These are phyloP conservation scores for Hymenoscyphus occultus DNA, from an alignment of 2,329 filamentous ascomycete genomes.

Conservation along the genomic window DNA sequence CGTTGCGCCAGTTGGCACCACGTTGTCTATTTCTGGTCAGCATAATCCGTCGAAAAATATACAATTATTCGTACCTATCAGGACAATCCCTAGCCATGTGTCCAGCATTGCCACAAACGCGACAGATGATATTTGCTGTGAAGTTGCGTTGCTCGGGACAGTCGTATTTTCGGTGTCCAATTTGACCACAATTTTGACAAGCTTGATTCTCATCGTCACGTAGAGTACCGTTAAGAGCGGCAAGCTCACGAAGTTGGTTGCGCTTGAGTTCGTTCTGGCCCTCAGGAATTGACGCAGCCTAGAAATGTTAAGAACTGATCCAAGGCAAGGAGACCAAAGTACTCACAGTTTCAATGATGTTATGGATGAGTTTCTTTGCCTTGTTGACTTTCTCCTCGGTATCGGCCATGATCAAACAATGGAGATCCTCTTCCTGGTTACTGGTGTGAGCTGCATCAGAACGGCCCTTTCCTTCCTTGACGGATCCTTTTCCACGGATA, in stretches of 20 bases:
- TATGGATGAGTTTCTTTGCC: conserved; percentile 96
- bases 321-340: not conserved
- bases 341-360: conserved; percentile 95
- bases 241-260: conserved; percentile 96
- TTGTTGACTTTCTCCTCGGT: conserved; percentile 99
- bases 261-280: conserved; percentile 98
- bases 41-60: not conserved
- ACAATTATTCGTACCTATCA: conserved; percentile 54
- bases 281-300: conserved; percentile 98
- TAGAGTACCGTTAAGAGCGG: conserved; percentile 95
- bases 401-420: conserved; percentile 99
- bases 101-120: conserved; percentile 94
- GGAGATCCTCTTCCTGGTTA: conserved; percentile 99
- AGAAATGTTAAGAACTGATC: conserved; percentile 34
- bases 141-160: conserved; percentile 97
- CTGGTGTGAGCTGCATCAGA: conserved; percentile 98
- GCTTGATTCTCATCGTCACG: conserved; percentile 99
- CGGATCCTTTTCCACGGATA: conserved; percentile 98
- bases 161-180: conserved; percentile 97
- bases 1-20: conserved; percentile 89
- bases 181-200: conserved; percentile 98
- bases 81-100: conserved; percentile 99
- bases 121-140: conserved; percentile 99
- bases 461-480: conserved; percentile 98
- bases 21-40: conserved; percentile 53